A percentile compares a stretch with the other conserved stretches of the same genome.
Evolutionary conservation across 176 grass and related monocot genomes (phyloP).

Genomic region (Pontederia paniculata): DNA sequence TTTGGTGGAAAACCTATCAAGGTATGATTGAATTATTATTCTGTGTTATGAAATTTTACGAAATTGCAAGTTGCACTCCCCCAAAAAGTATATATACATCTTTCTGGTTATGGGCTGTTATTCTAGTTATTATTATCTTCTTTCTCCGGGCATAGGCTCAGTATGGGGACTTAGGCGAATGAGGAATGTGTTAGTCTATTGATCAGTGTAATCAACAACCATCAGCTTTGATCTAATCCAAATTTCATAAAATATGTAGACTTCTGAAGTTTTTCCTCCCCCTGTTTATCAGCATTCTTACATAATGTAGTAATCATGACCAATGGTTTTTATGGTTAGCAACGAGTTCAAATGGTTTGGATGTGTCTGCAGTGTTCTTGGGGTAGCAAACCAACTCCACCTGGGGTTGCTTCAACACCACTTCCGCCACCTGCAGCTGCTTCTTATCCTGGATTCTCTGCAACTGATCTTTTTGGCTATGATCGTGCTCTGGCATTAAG

Average conservation of each 20-base stretch:
- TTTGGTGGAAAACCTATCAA: conserved; percentile 75
- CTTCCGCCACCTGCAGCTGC: conserved; percentile 54
- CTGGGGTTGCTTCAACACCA: conserved; percentile 52
- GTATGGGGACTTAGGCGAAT: too few species aligned
- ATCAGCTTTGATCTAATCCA: too few species aligned
- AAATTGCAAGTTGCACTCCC: too few species aligned
- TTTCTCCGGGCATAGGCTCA: neutral
- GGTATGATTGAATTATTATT: conserved; percentile 50
- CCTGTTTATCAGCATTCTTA: too few species aligned
- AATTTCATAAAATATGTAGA: too few species aligned
- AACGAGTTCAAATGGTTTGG: neutral
- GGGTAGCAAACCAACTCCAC: conserved; percentile 95
- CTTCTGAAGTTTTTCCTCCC: too few species aligned
- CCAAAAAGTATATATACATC: too few species aligned
- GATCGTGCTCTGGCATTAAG: conserved; percentile 55
- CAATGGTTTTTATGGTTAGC: neutral
- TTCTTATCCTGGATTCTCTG: conserved; percentile 38
- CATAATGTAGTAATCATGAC: neutral
- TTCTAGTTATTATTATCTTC: too few species aligned
- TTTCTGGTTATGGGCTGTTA: too few species aligned
- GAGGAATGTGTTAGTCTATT: neutral
- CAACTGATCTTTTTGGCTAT: conserved; percentile 59
- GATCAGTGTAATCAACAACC: neutral
- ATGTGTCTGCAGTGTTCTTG: conserved; percentile 66
- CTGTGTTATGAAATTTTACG: too few species aligned